These are phyloP conservation scores for Hypholoma fasciculare DNA, from an alignment of 768 basidiomycete genomes.

Conservation along the genomic window DNA sequence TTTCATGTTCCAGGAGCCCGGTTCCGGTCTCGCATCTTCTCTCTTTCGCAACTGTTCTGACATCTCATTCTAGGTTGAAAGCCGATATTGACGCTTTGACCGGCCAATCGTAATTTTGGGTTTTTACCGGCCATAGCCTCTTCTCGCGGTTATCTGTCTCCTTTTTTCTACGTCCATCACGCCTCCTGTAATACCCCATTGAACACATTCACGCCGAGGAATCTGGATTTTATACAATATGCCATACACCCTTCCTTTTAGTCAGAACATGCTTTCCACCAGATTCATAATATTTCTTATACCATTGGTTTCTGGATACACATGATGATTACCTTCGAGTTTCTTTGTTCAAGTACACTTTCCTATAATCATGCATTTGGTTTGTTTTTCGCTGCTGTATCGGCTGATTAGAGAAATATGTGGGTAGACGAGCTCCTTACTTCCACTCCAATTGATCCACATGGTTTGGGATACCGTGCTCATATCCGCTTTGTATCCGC, in stretches of 20 bases:
- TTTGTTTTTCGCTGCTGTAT: neutral
- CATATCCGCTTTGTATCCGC: neutral
- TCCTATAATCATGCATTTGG: slow-evolving; percentile 1
- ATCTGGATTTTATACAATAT: slow-evolving; percentile 11
- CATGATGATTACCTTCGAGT: neutral
- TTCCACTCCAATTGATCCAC: neutral
- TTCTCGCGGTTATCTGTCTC: neutral
- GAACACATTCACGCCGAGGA: slow-evolving; percentile 9
- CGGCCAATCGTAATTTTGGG: slow-evolving; percentile 18
- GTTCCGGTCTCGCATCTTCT: too few species aligned
- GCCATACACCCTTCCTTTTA: slow-evolving; percentile 1
- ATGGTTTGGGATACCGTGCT: neutral
- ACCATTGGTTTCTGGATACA: slow-evolving; percentile 5
- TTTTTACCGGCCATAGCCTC: neutral
- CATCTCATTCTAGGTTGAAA: slow-evolving; percentile 54
- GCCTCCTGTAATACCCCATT: slow-evolving; percentile 10
- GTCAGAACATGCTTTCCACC: neutral
- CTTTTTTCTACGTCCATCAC: slow-evolving; percentile 1
- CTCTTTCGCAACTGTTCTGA: neutral
- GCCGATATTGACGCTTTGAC: slow-evolving; percentile 58
- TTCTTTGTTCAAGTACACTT: neutral
- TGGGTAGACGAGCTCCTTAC: too few species aligned
- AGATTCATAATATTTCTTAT: neutral
- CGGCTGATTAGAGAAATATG: too few species aligned
- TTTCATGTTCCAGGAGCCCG: slow-evolving; percentile 21